Evolutionary conservation across 768 basidiomycete genomes (phyloP).

Genomic region (Boletellus ananas): DNA sequence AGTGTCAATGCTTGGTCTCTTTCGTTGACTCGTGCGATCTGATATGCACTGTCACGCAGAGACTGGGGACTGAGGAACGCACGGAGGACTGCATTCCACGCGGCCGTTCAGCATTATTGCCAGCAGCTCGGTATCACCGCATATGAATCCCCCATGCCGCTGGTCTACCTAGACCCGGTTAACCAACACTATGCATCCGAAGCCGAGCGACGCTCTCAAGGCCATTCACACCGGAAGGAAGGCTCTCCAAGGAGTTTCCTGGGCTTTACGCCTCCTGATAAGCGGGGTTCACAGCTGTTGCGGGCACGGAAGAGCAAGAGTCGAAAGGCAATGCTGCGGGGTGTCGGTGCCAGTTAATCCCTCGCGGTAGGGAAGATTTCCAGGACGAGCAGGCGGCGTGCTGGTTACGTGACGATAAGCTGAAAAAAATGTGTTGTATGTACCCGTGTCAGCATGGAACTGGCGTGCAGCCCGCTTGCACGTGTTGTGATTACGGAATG

Average conservation of each 20-base stretch:
- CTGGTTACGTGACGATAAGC: neutral
- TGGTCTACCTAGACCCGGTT: slow-evolving; percentile 42
- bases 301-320: slow-evolving; percentile 33
- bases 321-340: slow-evolving; percentile 33
- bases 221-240: slow-evolving; percentile 9
- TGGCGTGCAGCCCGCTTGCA: too few species aligned
- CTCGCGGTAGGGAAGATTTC: slow-evolving; percentile 11
- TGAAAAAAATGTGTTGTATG: slow-evolving; percentile 9
- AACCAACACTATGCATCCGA: slow-evolving; percentile 7
- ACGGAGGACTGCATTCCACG: slow-evolving; percentile 75
- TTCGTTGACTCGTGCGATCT: neutral
- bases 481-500: slow-evolving; percentile 25
- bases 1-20: slow-evolving; percentile 10
- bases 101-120: slow-evolving; percentile 71
- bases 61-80: slow-evolving; percentile 62
- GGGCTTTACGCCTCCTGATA: slow-evolving; percentile 30
- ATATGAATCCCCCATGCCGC: slow-evolving; percentile 56
- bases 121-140: slow-evolving; percentile 64
- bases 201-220: neutral
- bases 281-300: slow-evolving; percentile 10
- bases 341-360: slow-evolving; percentile 23
- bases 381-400: neutral
- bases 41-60: slow-evolving; percentile 12
- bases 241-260: slow-evolving; percentile 18
- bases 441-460: neutral